Evolutionary conservation across 2,329 filamentous ascomycete genomes (phyloP).

Genomic region (Aspergillus caelatus): DNA sequence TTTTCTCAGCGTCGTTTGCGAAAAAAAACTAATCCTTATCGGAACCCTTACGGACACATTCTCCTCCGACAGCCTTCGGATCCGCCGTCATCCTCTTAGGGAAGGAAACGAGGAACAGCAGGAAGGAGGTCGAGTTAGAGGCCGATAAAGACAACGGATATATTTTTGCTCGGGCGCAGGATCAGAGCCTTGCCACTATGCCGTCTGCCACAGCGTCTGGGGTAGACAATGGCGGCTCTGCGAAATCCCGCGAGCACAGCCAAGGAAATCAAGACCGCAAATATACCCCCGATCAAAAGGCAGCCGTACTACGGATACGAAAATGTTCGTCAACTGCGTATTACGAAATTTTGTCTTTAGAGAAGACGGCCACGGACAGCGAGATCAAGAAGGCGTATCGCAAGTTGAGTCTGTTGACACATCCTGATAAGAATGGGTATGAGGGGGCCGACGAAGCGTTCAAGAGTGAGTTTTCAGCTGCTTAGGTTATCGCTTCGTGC

Average conservation of each 20-base stretch:
- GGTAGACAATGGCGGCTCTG: conserved; percentile 47
- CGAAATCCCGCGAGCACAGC: conserved; percentile 51
- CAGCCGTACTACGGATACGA: conserved; percentile 85
- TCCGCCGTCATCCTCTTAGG: background rate
- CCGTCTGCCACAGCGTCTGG: conserved; percentile 51
- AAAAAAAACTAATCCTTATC: conserved; percentile 5
- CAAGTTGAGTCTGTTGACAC: conserved; percentile 89
- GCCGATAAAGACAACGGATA: background rate
- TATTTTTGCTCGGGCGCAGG: background rate
- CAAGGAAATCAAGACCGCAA: conserved; percentile 57
- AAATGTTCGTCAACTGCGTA: conserved; percentile 83
- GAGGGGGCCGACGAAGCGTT: conserved; percentile 95
- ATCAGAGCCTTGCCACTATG: conserved; percentile 29
- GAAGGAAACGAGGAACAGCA: background rate
- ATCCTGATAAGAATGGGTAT: conserved; percentile 98
- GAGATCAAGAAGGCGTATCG: conserved; percentile 99
- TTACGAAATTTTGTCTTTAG: conserved; percentile 88
- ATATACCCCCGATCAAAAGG: conserved; percentile 88
- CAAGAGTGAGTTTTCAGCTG: conserved; percentile 64
- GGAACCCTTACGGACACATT: background rate
- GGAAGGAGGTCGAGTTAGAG: background rate
- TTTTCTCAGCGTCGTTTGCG: conserved; percentile 5
- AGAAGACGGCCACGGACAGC: conserved; percentile 68
- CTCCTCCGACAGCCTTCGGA: background rate
- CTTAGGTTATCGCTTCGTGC: background rate